phyloP scores from a whole-genome alignment of 169 alveolate genomes.

The Eimeria brunetti region DNA sequence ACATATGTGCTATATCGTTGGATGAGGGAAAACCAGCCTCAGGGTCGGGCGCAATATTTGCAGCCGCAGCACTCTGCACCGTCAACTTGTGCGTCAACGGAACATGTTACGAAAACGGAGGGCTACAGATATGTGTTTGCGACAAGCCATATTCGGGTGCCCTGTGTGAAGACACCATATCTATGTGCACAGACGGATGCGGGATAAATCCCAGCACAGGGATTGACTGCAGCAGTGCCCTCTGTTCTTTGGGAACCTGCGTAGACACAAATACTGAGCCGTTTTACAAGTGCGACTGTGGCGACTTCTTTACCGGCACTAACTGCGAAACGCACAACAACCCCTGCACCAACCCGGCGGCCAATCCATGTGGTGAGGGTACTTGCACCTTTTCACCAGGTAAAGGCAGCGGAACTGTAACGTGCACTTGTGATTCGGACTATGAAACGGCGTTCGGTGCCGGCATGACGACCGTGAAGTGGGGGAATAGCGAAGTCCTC shows the following conservation, averaged over 20 bases:
- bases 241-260: conserved; percentile 75
- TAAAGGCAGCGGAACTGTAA: conserved; percentile 79
- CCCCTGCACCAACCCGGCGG: conserved; percentile 76
- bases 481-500: conserved; percentile 78
- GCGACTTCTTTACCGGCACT: conserved; percentile 71
- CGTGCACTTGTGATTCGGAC: conserved; percentile 72
- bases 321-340: conserved; percentile 79
- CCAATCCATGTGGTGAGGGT: conserved; percentile 79
- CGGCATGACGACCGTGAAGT: conserved; percentile 47
- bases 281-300: conserved; percentile 70
- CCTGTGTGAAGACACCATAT: conserved; percentile 44
- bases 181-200: conserved; percentile 72
- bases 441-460: conserved; percentile 77
- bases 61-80: conserved; percentile 67
- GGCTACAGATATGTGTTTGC: conserved; percentile 77
- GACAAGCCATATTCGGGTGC: conserved; percentile 71
- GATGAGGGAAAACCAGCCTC: background rate
- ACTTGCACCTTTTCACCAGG: conserved; percentile 77
- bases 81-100: conserved; percentile 71
- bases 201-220: conserved; percentile 76
- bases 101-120: conserved; percentile 71
- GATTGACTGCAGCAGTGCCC: conserved; percentile 73
- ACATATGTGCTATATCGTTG: background rate
- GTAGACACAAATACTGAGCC: conserved; percentile 68
- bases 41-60: conserved; percentile 7